phyloP scores from a whole-genome alignment of 140 eudicot species.

The Bidens hawaiensis region DNA sequence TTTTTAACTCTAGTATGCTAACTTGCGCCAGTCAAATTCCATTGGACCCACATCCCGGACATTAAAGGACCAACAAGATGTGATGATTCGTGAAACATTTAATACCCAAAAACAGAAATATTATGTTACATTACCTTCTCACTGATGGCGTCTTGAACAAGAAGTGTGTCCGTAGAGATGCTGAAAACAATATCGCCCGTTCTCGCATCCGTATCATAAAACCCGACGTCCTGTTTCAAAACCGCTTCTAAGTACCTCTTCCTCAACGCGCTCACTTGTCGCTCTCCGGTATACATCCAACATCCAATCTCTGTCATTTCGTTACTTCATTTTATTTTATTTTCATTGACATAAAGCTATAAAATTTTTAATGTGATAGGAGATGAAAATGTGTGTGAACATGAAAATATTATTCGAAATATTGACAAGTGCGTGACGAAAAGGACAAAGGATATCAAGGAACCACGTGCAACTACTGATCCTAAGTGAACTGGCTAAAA shows the following conservation, averaged over 20 bases:
- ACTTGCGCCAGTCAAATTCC: constrained; percentile 5
- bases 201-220: constrained; percentile 92
- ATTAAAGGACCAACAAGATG: constrained; percentile 4
- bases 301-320: constrained; percentile 64
- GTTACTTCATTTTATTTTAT: not conserved
- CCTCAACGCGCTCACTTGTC: constrained; percentile 85
- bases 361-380: constrained; percentile 20
- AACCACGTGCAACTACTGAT: constrained; percentile 92
- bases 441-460: constrained; percentile 42
- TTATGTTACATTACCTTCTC: constrained; percentile 90
- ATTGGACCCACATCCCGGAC: constrained; percentile 16
- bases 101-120: not conserved
- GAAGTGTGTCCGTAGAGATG: constrained; percentile 91
- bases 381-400: not conserved
- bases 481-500: constrained; percentile 39
- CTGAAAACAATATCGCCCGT: constrained; percentile 95
- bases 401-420: constrained; percentile 3
- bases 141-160: constrained; percentile 98
- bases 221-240: constrained; percentile 90
- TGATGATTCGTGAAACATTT: not conserved
- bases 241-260: constrained; percentile 88
- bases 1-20: constrained; percentile 20
- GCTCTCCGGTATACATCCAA: constrained; percentile 97
- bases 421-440: constrained; percentile 43
- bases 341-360: not conserved